Evolutionary conservation across 2,329 filamentous ascomycete genomes (phyloP).

Genomic region (Penicillium sp.): DNA sequence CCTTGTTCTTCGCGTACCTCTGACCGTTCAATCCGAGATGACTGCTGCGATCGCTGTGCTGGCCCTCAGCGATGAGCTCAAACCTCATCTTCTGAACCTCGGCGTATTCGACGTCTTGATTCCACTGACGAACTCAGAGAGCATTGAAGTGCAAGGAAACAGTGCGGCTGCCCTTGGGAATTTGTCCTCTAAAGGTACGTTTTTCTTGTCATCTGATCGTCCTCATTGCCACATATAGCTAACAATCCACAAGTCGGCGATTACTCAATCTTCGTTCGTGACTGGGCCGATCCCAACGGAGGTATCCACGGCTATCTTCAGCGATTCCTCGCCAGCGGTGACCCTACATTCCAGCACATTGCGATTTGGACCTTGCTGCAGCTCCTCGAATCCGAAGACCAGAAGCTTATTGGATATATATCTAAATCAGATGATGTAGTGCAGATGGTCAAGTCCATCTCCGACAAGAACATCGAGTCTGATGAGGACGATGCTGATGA

Average conservation of each 20-base stretch:
- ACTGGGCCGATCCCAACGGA: slow-evolving; percentile 89
- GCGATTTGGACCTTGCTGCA: slow-evolving; percentile 98
- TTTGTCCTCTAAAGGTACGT: slow-evolving; percentile 89
- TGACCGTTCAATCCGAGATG: slow-evolving; percentile 98
- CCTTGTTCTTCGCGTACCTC: slow-evolving; percentile 85
- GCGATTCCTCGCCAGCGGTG: slow-evolving; percentile 89
- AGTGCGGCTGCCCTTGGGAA: slow-evolving; percentile 95
- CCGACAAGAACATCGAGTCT: slow-evolving; percentile 83
- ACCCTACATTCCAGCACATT: slow-evolving; percentile 98
- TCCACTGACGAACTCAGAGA: slow-evolving; percentile 89
- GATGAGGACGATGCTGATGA: slow-evolving; percentile 87
- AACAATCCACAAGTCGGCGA: slow-evolving; percentile 72
- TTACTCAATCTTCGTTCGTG: slow-evolving; percentile 92
- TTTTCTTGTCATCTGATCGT: background rate
- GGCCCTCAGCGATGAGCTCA: slow-evolving; percentile 92
- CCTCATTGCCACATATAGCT: background rate
- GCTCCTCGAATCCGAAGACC: slow-evolving; percentile 91
- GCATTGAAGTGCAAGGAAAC: slow-evolving; percentile 97
- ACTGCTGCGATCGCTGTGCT: slow-evolving; percentile 98
- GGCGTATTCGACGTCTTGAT: slow-evolving; percentile 97
- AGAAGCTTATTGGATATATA: slow-evolving; percentile 83
- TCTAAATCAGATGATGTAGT: slow-evolving; percentile 89
- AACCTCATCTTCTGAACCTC: slow-evolving; percentile 83
- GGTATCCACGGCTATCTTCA: slow-evolving; percentile 95
- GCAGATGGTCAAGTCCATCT: slow-evolving; percentile 87